phyloP scores from a whole-genome alignment of 345 rosid genomes.

The Lumnitzera littorea region DNA sequence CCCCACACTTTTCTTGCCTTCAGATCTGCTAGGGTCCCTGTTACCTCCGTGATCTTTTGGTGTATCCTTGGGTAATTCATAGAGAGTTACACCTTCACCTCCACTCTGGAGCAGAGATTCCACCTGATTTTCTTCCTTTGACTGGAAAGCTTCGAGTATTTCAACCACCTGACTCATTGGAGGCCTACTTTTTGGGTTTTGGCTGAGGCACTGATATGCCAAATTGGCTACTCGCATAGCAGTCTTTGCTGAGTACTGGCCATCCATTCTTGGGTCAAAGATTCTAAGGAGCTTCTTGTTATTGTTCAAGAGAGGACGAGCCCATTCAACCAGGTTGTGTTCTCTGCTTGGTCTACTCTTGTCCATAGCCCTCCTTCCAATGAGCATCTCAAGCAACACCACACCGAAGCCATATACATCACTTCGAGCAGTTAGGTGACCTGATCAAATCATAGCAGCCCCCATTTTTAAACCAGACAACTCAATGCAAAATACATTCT shows the following conservation, averaged over 20 bases:
- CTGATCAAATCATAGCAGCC: slow-evolving; percentile 26
- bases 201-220: slow-evolving; percentile 88
- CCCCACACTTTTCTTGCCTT: slow-evolving; percentile 12
- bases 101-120: slow-evolving; percentile 35
- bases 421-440: slow-evolving; percentile 92
- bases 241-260: slow-evolving; percentile 54
- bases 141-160: slow-evolving; percentile 52
- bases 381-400: slow-evolving; percentile 89
- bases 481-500: no score
- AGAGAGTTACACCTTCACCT: slow-evolving; percentile 36
- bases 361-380: slow-evolving; percentile 94
- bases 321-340: slow-evolving; percentile 97
- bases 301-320: slow-evolving; percentile 74
- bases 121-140: slow-evolving; percentile 24
- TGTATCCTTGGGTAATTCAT: slow-evolving; percentile 34
- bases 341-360: slow-evolving; percentile 84
- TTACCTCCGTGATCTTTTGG: slow-evolving; percentile 7
- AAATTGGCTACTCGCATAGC: slow-evolving; percentile 72
- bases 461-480: not conserved
- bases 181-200: slow-evolving; percentile 87
- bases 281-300: slow-evolving; percentile 83
- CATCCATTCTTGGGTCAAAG: slow-evolving; percentile 86
- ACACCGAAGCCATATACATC: slow-evolving; percentile 97
- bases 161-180: slow-evolving; percentile 81
- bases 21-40: slow-evolving; percentile 5